These are phyloP conservation scores for Polyporus arcularius DNA, from an alignment of 768 basidiomycete genomes.

Conservation along the genomic window DNA sequence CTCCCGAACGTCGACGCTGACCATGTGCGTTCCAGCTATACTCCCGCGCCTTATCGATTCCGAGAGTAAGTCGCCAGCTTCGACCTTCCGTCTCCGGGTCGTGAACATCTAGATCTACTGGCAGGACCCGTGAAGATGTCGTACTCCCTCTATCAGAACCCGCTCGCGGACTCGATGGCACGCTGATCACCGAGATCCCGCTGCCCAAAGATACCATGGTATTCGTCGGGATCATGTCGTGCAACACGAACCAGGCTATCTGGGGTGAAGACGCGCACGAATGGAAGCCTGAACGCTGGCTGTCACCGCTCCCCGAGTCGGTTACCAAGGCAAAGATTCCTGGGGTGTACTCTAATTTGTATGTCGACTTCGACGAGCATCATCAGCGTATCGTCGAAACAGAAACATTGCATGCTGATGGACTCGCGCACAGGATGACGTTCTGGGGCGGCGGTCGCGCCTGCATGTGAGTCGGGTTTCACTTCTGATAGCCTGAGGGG, in stretches of 20 bases:
- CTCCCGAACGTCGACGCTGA: too few relatives aligned
- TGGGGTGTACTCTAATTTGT: too few relatives aligned
- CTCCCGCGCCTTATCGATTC: too few relatives aligned
- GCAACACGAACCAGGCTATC: conserved; percentile 36
- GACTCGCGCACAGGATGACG: conserved; percentile 23
- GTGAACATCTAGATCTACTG: too few relatives aligned
- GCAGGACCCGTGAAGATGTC: conserved; percentile 36
- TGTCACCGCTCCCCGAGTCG: not conserved
- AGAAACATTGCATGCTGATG: too few relatives aligned
- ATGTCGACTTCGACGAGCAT: too few relatives aligned
- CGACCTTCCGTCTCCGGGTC: too few relatives aligned
- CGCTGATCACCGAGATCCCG: conserved; percentile 35
- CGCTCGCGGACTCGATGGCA: conserved; percentile 37
- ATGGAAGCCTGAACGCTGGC: conserved; percentile 26
- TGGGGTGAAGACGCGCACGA: conserved; percentile 42
- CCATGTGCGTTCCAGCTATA: too few relatives aligned
- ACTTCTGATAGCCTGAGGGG: too few relatives aligned
- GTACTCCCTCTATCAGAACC: conserved; percentile 43
- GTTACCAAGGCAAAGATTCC: not conserved
- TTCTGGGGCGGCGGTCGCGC: conserved; percentile 25
- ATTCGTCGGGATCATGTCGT: conserved; percentile 38
- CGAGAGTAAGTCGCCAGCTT: too few relatives aligned
- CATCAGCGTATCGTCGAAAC: too few relatives aligned
- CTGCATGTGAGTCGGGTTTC: conserved; percentile 24
- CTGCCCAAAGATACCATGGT: conserved; percentile 42